These are phyloP conservation scores for Lithospermum erythrorhizon DNA, from an alignment of 257 asterid species.

Conservation along the genomic window DNA sequence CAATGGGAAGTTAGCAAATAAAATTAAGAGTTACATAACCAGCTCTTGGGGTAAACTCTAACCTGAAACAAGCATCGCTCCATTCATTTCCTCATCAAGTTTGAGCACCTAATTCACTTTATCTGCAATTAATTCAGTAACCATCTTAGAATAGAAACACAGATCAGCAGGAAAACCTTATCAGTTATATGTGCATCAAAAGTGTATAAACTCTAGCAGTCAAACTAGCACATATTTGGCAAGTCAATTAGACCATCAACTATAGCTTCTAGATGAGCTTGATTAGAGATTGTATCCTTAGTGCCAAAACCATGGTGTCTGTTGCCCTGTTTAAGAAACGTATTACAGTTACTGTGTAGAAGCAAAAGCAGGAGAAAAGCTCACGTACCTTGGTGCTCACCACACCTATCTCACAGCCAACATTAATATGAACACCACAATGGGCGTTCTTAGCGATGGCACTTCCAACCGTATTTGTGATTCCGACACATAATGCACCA, in stretches of 20 bases:
- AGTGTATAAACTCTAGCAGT: neutral
- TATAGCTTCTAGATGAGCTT: slow-evolving; percentile 70
- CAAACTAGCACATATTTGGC: slow-evolving; percentile 49
- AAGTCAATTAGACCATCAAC: slow-evolving; percentile 79
- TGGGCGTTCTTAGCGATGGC: slow-evolving; percentile 95
- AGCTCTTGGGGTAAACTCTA: slow-evolving; percentile 3
- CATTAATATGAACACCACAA: slow-evolving; percentile 93
- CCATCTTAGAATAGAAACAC: slow-evolving; percentile 4
- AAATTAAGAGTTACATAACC: slow-evolving; percentile 2
- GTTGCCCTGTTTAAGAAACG: slow-evolving; percentile 43
- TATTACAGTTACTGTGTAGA: slow-evolving; percentile 6
- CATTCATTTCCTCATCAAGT: slow-evolving; percentile 85
- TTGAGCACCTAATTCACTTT: slow-evolving; percentile 83
- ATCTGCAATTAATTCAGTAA: slow-evolving; percentile 24
- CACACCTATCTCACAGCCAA: slow-evolving; percentile 97
- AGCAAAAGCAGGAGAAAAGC: neutral
- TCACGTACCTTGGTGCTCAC: slow-evolving; percentile 86
- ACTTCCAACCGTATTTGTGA: slow-evolving; percentile 94
- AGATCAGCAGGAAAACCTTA: neutral
- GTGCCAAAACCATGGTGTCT: slow-evolving; percentile 90
- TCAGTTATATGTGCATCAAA: too few relatives aligned
- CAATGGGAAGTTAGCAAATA: slow-evolving; percentile 10
- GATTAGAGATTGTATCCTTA: slow-evolving; percentile 76
- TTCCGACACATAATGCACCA: slow-evolving; percentile 92
- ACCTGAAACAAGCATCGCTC: slow-evolving; percentile 96